These are phyloP conservation scores for Aristolochia californica DNA, from an alignment of 164 flowering plant species.

Conservation along the genomic window DNA sequence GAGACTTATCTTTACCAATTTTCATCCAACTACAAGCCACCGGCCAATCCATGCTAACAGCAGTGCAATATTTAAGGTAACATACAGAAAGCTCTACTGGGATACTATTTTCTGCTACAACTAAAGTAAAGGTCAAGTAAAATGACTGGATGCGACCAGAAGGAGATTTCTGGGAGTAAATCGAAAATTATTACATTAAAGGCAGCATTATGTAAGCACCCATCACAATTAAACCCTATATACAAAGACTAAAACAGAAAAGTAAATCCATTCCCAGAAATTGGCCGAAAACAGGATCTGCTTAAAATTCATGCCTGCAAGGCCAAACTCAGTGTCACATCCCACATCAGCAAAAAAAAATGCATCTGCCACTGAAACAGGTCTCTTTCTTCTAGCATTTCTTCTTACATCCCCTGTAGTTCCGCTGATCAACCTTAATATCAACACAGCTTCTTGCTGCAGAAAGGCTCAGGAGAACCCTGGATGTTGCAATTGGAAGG, in stretches of 20 bases:
- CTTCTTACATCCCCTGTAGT: neutral
- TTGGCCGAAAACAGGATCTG: no score
- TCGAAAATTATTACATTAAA: no score
- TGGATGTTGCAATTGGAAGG: neutral
- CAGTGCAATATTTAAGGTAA: no score
- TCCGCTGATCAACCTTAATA: neutral
- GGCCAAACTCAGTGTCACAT: neutral
- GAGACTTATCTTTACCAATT: neutral
- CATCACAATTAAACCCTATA: no score
- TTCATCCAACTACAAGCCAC: no score
- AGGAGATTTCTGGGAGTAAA: no score
- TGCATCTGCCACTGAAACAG: neutral
- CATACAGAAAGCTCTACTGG: neutral
- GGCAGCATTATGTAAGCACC: no score
- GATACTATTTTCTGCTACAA: slow-evolving; percentile 15
- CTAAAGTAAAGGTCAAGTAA: neutral
- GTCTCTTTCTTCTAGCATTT: neutral
- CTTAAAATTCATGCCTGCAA: no score
- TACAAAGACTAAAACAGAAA: no score
- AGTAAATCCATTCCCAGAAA: no score
- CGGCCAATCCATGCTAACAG: neutral
- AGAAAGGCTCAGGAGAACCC: neutral
- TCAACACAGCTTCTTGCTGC: slow-evolving; percentile 2
- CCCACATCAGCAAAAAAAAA: neutral
- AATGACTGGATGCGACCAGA: no score